Conservation (phyloP, 164 flowering plant genomes). For the Santalum album region DNA sequence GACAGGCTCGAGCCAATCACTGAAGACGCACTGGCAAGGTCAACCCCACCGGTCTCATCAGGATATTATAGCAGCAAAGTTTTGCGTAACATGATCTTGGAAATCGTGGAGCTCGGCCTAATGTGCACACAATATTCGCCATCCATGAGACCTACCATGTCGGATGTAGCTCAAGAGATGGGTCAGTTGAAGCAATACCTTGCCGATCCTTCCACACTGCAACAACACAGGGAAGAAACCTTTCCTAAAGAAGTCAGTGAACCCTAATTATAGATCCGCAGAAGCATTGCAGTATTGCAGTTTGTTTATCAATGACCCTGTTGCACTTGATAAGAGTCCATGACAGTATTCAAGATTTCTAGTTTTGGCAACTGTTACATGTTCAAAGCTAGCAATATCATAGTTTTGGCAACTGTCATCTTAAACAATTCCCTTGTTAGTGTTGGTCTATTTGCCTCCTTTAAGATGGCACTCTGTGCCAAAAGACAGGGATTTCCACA, state of each 20-base stretch:
- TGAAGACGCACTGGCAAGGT: constrained; percentile 31
- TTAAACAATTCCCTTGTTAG: no score
- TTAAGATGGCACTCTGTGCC: constrained; percentile 1
- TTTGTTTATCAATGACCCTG: no score
- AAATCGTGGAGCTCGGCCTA: constrained; percentile 72
- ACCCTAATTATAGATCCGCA: no score
- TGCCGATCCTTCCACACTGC: constrained; percentile 15
- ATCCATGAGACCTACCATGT: constrained; percentile 62
- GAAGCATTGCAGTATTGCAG: no score
- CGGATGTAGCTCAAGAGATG: constrained; percentile 67
- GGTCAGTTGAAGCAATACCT: constrained; percentile 52
- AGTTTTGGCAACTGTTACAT: no score
- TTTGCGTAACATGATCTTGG: constrained; percentile 41
- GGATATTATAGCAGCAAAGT: constrained; percentile 14
- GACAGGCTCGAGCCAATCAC: constrained; percentile 40
- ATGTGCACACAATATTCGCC: constrained; percentile 68
- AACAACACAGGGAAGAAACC: constrained; percentile 11
- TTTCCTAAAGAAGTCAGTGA: constrained; percentile 1
- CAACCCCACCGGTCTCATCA: constrained; percentile 4
- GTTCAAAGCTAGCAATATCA: no score
- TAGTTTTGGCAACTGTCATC: no score
- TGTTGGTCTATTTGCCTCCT: no score
- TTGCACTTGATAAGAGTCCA: no score
- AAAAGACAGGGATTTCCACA: neutral
- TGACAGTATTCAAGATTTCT: no score